phyloP scores from a whole-genome alignment of 2,329 filamentous ascomycete genomes.

The Diaporthe batatas region DNA sequence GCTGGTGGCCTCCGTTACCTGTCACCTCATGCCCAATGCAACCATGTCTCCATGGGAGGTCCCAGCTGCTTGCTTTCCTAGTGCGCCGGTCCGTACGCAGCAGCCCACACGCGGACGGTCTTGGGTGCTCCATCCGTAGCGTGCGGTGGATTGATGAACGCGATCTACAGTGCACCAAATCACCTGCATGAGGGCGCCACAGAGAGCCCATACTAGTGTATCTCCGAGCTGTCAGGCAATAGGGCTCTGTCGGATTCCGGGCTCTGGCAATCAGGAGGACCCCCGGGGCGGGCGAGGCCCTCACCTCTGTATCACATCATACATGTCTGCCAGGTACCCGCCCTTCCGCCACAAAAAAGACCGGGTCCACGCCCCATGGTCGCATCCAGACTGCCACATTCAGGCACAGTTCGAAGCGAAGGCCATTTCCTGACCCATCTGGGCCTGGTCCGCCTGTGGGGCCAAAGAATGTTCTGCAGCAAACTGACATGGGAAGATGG shows the following conservation, averaged over 20 bases:
- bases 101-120: slow-evolving; percentile 11
- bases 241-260: slow-evolving; percentile 10
- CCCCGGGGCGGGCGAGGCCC: slow-evolving; percentile 21
- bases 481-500: slow-evolving; percentile 27
- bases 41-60: slow-evolving; percentile 27
- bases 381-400: slow-evolving; percentile 25
- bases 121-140: slow-evolving; percentile 22
- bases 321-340: slow-evolving; percentile 34
- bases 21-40: slow-evolving; percentile 33
- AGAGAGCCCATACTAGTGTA: neutral
- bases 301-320: slow-evolving; percentile 34
- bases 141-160: slow-evolving; percentile 17
- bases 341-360: slow-evolving; percentile 2
- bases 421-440: slow-evolving; percentile 23
- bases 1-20: slow-evolving; percentile 10
- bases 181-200: slow-evolving; percentile 34
- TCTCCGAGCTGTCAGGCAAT: neutral
- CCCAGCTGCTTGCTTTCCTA: slow-evolving; percentile 29
- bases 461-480: slow-evolving; percentile 36
- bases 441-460: slow-evolving; percentile 18
- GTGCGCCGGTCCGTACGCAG: slow-evolving; percentile 18
- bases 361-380: slow-evolving; percentile 18
- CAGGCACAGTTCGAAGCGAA: slow-evolving; percentile 28
- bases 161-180: slow-evolving; percentile 30
- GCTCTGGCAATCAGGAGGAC: neutral